Base-by-base conservation (phyloP, 1,284 basidiomycete species). In the Apiotrichum brassicae region DNA sequence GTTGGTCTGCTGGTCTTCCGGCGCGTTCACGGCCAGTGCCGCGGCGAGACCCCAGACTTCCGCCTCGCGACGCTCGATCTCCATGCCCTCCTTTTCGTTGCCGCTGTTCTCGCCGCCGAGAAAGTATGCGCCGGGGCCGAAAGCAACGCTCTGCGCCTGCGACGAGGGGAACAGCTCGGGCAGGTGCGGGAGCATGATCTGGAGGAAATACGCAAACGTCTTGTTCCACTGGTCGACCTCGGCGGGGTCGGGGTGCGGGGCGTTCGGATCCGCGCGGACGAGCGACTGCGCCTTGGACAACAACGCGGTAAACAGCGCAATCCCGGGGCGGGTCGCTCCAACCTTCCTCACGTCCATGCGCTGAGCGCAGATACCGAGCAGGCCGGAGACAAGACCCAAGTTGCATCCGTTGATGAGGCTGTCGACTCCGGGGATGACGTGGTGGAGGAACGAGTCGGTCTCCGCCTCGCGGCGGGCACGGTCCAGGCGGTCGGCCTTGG, bases 291-390 rank as follows among this genome's bases (percentile, higher is more conserved):
- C 93, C 37, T 91, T 83, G 54, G 87, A 93, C 50, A 98, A 76
- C 69, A 98, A 86, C 43, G 95, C 79, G 0, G 93, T 98, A 55
- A 97, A 78, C 46, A 98, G 79, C 8, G 92, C 90, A 24, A 97
- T 78, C 28, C 94, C 95, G 46, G 95, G 91, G 84, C 82, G 84
- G 16, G 89, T 76, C 13, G 61, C 56, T 19, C 86, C 82, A 40
- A 93, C 78, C 39, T 76, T 73, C 14, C 82, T 76, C 26, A 89
- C 78, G 62, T 95, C 81, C 62, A 86, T 89, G 33, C 87, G 79
- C 72, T 92, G 86, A 49, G 93, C 74, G 40, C 95, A 76, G 41
- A 97, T 76, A 3, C 87, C 87, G 49, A 97, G 76, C 62, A 97
- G 79, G 4, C 93, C 95, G 12, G 84, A 85, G 9, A 97, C 82